A percentile compares a stretch with the other conserved stretches of the same genome.
These are phyloP conservation scores for Avena atlantica DNA, from an alignment of 176 grass and related monocot species.

Conservation along the genomic window DNA sequence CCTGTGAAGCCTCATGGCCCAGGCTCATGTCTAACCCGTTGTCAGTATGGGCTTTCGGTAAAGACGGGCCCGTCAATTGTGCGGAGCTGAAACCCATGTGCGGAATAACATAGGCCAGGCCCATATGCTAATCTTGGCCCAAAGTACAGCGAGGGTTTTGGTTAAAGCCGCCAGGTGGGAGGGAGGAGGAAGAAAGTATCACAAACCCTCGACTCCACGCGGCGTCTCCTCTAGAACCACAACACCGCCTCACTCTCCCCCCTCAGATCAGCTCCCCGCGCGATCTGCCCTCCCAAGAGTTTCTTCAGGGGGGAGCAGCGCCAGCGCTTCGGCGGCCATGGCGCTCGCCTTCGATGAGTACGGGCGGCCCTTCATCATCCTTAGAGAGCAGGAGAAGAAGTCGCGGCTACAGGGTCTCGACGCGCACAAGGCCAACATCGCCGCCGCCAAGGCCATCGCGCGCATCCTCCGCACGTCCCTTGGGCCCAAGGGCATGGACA, in stretches of 20 bases:
- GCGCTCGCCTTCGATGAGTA: slow-evolving; percentile 97
- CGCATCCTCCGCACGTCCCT: slow-evolving; percentile 93
- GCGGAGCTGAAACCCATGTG: neutral
- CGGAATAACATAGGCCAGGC: neutral
- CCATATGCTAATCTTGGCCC: neutral
- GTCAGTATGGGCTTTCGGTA: neutral
- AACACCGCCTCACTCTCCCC: neutral
- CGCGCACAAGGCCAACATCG: slow-evolving; percentile 98
- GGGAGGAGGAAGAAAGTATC: neutral
- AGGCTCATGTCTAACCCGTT: no score
- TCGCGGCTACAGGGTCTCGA: slow-evolving; percentile 75
- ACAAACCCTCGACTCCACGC: slow-evolving; percentile 25
- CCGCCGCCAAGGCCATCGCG: slow-evolving; percentile 74
- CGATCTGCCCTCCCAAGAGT: slow-evolving; percentile 20
- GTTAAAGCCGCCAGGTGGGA: neutral
- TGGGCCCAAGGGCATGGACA: slow-evolving; percentile 97
- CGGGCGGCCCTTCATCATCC: slow-evolving; percentile 84
- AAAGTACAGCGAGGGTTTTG: neutral
- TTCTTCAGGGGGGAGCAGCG: neutral
- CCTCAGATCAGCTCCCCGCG: neutral
- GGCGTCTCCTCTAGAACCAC: neutral
- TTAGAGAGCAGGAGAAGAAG: slow-evolving; percentile 94
- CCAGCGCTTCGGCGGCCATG: slow-evolving; percentile 47
- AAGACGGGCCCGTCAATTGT: neutral
- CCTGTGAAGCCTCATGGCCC: no score